Base-by-base conservation (phyloP, 2,329 filamentous ascomycete genomes). In the Claviceps sp. region DNA sequence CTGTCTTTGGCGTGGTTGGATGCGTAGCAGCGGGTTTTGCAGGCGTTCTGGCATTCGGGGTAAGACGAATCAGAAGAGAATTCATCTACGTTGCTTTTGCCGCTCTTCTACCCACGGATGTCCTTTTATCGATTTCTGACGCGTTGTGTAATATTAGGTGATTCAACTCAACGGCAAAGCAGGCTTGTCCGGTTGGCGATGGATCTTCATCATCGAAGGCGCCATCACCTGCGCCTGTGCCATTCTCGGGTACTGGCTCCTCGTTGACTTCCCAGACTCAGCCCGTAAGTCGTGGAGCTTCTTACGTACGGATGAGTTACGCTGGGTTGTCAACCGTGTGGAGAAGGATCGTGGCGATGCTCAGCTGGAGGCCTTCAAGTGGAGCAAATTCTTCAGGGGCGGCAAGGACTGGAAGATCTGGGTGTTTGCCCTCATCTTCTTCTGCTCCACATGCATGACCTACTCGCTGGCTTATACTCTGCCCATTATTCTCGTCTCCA, bases 391-490 rank as follows among this genome's bases (percentile, higher is more conserved):
- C 61, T 56, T 80, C 14, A 54, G 63, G 16, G 70, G 70, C 22
- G 74, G 70, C 1, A 54, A 61, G 2, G 76, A 82, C 66, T 73
- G 68, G 70, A 78, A 78, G 63, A 70, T 84, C 53, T 85, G 82
- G 82, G 73, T 65, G 0, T 84, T 81, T 59, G 78, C 74, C 51
- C 58, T 81, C 57, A 72, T 82, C 59, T 78, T 77, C 62, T 80
- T 81, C 69, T 79, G 78, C 65, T 77, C 79, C 1, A 89, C 86
- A 0, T 86, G 84, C 11, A 77, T 87, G 49, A 76, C 77, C 1
- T 93, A 93, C 63, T 81, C 86, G 0, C 76, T 93, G 8, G 84
- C 85, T 2, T 91, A 86, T 65, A 91, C 90, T 62, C 68, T 90
- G 4, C 87, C 87, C 7, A 79, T 90, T 60, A 87, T 93, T 59